phyloP scores from a whole-genome alignment of 441 rosid species.

The Euphorbia schlechtendalii region DNA sequence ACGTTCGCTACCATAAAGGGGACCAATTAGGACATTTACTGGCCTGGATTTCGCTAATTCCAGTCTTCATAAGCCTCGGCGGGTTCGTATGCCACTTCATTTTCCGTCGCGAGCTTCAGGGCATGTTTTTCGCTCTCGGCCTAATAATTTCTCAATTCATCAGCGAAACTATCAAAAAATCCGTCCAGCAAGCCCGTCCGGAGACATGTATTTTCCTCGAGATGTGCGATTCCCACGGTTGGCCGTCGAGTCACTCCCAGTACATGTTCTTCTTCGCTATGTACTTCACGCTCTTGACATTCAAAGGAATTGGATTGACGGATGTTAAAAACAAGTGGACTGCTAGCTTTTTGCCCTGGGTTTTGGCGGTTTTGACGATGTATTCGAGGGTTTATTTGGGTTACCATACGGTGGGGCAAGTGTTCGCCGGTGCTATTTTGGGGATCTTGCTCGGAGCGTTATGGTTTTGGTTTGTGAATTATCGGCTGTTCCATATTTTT shows the following conservation, averaged over 20 bases:
- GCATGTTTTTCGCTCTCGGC: conserved; percentile 78
- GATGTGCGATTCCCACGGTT: conserved; percentile 92
- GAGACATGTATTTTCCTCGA: conserved; percentile 73
- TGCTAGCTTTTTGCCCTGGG: conserved; percentile 44
- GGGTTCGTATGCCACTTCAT: conserved; percentile 85
- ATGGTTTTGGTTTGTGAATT: conserved; percentile 86
- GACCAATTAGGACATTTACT: conserved; percentile 77
- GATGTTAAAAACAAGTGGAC: conserved; percentile 42
- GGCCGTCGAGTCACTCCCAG: conserved; percentile 92
- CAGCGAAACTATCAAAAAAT: conserved; percentile 57
- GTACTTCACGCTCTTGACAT: conserved; percentile 47
- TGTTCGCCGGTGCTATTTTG: conserved; percentile 63
- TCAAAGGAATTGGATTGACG: conserved; percentile 52
- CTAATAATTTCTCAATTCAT: conserved; percentile 67
- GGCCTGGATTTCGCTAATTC: conserved; percentile 86
- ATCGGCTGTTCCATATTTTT: conserved; percentile 38
- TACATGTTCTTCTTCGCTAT: conserved; percentile 85
- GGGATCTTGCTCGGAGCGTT: conserved; percentile 53
- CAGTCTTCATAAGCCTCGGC: conserved; percentile 75
- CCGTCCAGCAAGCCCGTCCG: conserved; percentile 82
- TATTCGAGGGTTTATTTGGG: conserved; percentile 87
- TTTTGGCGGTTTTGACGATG: conserved; percentile 63
- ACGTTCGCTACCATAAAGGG: conserved; percentile 72
- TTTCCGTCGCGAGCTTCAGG: conserved; percentile 88
- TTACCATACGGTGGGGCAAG: conserved; percentile 78